Conservation (phyloP, 116 monocot genomes). For the Zostera marina region DNA sequence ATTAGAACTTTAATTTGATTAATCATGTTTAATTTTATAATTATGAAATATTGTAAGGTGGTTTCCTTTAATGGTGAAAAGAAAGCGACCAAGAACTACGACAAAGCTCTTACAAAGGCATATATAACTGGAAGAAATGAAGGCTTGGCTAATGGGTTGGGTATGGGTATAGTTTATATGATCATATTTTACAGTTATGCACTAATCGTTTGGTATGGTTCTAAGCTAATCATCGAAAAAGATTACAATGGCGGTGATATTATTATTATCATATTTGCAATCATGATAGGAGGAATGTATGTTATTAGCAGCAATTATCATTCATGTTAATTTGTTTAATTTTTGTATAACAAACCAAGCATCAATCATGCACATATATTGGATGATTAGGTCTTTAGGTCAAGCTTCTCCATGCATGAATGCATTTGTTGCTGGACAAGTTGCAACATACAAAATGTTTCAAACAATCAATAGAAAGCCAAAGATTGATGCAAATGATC, state of each 20-base stretch:
- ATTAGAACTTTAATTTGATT: no score
- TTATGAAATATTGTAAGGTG: no score
- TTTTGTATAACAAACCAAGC: no score
- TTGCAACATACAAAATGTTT: constrained; percentile 61
- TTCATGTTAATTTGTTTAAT: no score
- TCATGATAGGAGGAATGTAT: constrained; percentile 53
- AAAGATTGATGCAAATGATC: constrained; percentile 29
- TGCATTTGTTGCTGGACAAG: constrained; percentile 52
- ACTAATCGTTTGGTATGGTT: constrained; percentile 48
- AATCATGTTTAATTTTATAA: no score
- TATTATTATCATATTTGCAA: constrained; percentile 30
- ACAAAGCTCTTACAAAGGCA: constrained; percentile 22
- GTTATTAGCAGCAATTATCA: background rate
- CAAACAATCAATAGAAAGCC: constrained; percentile 45
- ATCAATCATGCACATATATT: no score
- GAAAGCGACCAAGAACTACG: constrained; percentile 31
- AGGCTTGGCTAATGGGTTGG: constrained; percentile 33
- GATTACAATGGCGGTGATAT: constrained; percentile 41
- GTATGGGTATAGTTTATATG: constrained; percentile 22
- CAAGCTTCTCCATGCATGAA: constrained; percentile 46
- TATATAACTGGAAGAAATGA: constrained; percentile 21
- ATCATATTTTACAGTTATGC: constrained; percentile 38
- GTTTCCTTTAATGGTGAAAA: constrained; percentile 53
- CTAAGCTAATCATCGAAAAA: constrained; percentile 29
- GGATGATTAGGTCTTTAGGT: constrained; percentile 27